phyloP scores from a whole-genome alignment of 805 yeast species.

The Lipomyces chichibuensis region DNA sequence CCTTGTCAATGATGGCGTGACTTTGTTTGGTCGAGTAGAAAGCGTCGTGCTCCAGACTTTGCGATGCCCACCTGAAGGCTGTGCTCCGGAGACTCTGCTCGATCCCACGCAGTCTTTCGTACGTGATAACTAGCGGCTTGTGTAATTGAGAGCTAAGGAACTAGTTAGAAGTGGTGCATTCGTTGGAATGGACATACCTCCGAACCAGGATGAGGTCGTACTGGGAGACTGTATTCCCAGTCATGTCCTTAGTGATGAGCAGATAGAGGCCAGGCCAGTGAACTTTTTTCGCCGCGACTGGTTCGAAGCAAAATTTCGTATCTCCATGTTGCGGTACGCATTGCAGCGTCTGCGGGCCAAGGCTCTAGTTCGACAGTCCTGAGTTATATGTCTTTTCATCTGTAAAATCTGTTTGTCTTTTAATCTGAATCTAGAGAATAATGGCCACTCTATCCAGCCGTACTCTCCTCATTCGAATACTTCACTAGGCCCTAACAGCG shows the following conservation, averaged over 20 bases:
- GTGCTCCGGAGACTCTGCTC: not conserved
- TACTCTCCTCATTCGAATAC: not conserved
- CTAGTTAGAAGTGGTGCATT: not conserved
- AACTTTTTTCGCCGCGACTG: not conserved
- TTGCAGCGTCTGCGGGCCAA: not conserved
- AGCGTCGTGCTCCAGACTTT: not conserved
- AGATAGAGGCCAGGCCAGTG: not conserved
- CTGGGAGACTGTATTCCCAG: not conserved
- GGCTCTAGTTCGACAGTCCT: not conserved
- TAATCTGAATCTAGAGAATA: too few relatives aligned
- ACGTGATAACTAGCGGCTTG: not conserved
- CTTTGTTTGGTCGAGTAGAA: not conserved
- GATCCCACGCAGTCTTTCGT: not conserved
- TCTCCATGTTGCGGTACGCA: not conserved
- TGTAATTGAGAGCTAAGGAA: not conserved
- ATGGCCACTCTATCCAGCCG: not conserved
- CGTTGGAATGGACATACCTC: not conserved
- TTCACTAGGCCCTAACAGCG: conserved; percentile 3
- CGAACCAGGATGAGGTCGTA: not conserved
- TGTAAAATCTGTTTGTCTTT: not conserved
- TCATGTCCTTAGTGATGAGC: not conserved
- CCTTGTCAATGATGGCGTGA: not conserved
- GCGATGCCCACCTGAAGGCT: not conserved
- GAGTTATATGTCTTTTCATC: not conserved
- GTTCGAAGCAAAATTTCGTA: not conserved